phyloP scores from a whole-genome alignment of 31 red algal species.

The Porphyra umbilicalis region DNA sequence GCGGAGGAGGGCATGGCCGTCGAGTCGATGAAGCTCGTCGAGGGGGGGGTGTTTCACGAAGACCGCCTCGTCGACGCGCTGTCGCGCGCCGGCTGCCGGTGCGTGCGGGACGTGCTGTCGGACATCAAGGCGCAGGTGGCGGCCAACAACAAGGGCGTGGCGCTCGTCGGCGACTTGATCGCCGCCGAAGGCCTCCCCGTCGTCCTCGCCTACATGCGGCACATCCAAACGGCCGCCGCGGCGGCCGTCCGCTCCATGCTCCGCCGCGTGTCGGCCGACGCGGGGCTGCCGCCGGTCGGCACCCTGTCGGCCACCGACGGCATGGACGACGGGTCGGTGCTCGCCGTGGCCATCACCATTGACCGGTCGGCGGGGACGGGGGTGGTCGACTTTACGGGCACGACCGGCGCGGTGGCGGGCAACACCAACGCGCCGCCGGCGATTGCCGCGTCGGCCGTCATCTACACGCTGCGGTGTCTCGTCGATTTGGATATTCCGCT shows the following conservation, averaged over 20 bases:
- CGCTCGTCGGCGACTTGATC: slow-evolving; percentile 59
- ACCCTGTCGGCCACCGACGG: slow-evolving; percentile 33
- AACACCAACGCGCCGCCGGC: slow-evolving; percentile 93
- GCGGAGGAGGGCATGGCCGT: slow-evolving; percentile 89
- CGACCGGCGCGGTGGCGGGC: slow-evolving; percentile 47
- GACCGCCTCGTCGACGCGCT: slow-evolving; percentile 29
- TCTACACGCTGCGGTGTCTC: slow-evolving; percentile 91
- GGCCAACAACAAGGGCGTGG: slow-evolving; percentile 88
- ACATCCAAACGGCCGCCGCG: slow-evolving; percentile 75
- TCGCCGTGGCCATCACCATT: slow-evolving; percentile 59
- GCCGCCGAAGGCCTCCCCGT: slow-evolving; percentile 27
- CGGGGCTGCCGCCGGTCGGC: not conserved
- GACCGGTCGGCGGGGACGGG: slow-evolving; percentile 38
- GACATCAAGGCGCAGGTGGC: slow-evolving; percentile 92
- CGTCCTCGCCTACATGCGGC: slow-evolving; percentile 86
- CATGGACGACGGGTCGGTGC: slow-evolving; percentile 92
- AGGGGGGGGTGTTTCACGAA: slow-evolving; percentile 80
- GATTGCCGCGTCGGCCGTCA: slow-evolving; percentile 79
- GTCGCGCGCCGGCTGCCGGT: slow-evolving; percentile 50
- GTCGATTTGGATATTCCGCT: slow-evolving; percentile 86
- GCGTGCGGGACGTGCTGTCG: slow-evolving; percentile 75
- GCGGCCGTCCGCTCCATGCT: slow-evolving; percentile 68
- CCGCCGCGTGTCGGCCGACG: slow-evolving; percentile 9
- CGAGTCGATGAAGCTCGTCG: slow-evolving; percentile 73
- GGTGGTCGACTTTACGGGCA: slow-evolving; percentile 82